Evolutionary conservation across 2,329 filamentous ascomycete species (phyloP).

Genomic region (Stachybotrys chartarum): DNA sequence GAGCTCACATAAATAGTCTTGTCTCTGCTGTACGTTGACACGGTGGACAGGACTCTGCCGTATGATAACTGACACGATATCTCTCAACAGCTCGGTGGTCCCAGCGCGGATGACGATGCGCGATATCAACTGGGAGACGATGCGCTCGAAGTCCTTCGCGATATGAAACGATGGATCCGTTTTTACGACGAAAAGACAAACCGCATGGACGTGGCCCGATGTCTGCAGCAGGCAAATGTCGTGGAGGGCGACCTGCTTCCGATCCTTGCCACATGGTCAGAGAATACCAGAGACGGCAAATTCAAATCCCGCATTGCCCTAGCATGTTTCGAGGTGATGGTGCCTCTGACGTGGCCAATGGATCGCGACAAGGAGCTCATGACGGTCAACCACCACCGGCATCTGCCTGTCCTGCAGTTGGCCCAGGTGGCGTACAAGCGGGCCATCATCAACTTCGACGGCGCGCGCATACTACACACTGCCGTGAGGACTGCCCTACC

Average conservation of each 20-base stretch:
- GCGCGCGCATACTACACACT: conserved; percentile 69
- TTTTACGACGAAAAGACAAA: conserved; percentile 91
- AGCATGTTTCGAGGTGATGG: conserved; percentile 82
- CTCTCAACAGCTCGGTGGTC: conserved; percentile 68
- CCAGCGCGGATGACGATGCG: conserved; percentile 70
- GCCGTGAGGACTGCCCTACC: conserved; percentile 76
- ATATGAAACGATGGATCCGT: conserved; percentile 91
- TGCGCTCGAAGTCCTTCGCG: conserved; percentile 82
- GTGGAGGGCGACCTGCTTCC: conserved; percentile 83
- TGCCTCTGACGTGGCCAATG: conserved; percentile 90
- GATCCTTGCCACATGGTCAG: conserved; percentile 77
- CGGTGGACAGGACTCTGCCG: too few species aligned
- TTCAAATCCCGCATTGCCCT: conserved; percentile 74
- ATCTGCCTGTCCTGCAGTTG: conserved; percentile 82
- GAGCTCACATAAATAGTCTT: conserved; percentile 87
- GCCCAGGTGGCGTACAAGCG: conserved; percentile 88
- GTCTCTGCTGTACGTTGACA: conserved; percentile 66
- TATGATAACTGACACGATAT: neutral
- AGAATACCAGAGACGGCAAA: conserved; percentile 63
- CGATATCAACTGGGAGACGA: conserved; percentile 89
- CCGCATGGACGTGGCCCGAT: conserved; percentile 89
- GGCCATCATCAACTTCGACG: conserved; percentile 76
- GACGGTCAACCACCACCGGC: conserved; percentile 88
- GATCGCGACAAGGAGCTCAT: conserved; percentile 72
- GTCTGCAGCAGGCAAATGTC: conserved; percentile 86